Percentiles rank a stretch among this genome's conserved stretches.
phyloP scores from a whole-genome alignment of 1,284 basidiomycete species.

The Irpex rosettiformis region DNA sequence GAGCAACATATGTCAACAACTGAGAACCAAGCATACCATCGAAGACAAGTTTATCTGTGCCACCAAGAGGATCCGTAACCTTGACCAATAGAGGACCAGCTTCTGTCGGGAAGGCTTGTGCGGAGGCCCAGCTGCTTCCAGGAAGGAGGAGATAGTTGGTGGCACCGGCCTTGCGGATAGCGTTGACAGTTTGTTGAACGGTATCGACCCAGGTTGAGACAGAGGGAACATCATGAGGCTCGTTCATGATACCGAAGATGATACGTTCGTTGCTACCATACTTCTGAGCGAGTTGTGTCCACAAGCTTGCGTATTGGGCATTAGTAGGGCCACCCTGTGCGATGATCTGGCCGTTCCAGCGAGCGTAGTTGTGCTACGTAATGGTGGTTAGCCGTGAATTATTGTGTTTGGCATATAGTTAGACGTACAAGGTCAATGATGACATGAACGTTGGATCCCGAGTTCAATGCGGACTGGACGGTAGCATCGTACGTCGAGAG shows the following conservation, averaged over 20 bases:
- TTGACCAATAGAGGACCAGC: constrained; percentile 47
- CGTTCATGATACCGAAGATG: constrained; percentile 52
- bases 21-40: constrained; percentile 34
- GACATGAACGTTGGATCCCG: constrained; percentile 40
- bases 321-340: constrained; percentile 53
- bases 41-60: constrained; percentile 49
- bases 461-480: constrained; percentile 45
- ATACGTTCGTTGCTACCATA: constrained; percentile 46
- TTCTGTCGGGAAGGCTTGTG: constrained; percentile 46
- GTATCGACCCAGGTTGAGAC: constrained; percentile 41
- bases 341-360: constrained; percentile 48
- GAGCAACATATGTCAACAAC: neutral
- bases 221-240: constrained; percentile 45
- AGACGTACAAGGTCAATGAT: constrained; percentile 45
- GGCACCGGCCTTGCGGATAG: constrained; percentile 45
- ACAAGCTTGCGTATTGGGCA: constrained; percentile 47
- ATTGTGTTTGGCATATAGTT: neutral
- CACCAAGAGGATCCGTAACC: constrained; percentile 53
- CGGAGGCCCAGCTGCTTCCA: constrained; percentile 40
- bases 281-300: constrained; percentile 49
- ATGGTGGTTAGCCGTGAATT: neutral
- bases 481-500: constrained; percentile 43
- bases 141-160: constrained; percentile 46
- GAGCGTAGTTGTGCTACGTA: constrained; percentile 46
- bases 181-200: constrained; percentile 47